A percentile compares a stretch with the other conserved stretches of the same genome.
phyloP scores from a whole-genome alignment of 169 alveolate species.

The Plasmodium billcollinsi region DNA sequence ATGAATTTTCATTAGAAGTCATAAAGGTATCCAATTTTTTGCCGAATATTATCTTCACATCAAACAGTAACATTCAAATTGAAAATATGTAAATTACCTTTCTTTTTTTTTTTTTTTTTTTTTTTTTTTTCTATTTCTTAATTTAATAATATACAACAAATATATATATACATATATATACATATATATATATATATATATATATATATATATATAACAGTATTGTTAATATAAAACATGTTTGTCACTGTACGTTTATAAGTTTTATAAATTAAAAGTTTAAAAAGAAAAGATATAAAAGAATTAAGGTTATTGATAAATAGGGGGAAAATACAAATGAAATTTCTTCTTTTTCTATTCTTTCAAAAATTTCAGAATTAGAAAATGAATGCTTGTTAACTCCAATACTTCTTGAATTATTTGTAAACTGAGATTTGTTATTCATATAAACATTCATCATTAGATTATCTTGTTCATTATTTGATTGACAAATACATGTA shows the following conservation, averaged over 20 bases:
- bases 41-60: conserved; percentile 24
- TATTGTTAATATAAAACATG: no score
- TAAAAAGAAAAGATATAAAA: not conserved
- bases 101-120: not conserved
- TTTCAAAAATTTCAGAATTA: not conserved
- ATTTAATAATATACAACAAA: not conserved
- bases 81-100: not conserved
- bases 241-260: not conserved
- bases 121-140: not conserved
- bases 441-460: conserved; percentile 71
- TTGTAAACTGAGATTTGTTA: not conserved
- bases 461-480: conserved; percentile 14
- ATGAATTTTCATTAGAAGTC: conserved; percentile 40
- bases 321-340: not conserved
- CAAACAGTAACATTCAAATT: not conserved
- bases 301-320: not conserved
- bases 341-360: not conserved
- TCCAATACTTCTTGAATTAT: not conserved
- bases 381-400: not conserved
- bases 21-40: conserved; percentile 39
- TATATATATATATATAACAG: no score
- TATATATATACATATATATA: not conserved
- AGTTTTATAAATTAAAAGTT: not conserved
- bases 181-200: no score
- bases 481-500: conserved; percentile 52